A percentile compares a stretch with the other conserved stretches of the same genome.
Conservation (phyloP, 2,329 filamentous ascomycete species). For the Pleomassaria siparia region DNA sequence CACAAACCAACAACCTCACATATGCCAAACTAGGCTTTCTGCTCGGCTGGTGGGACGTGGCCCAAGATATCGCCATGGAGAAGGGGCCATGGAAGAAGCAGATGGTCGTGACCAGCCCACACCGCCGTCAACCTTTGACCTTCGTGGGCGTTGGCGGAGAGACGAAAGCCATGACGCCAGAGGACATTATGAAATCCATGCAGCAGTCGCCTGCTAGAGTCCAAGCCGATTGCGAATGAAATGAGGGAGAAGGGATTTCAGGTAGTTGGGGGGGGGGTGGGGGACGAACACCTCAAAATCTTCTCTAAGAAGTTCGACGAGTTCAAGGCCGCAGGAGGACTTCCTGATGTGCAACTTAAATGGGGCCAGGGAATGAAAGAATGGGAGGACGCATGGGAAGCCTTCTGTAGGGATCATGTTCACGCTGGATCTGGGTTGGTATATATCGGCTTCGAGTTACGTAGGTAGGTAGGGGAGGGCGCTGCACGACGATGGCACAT, state of each 20-base stretch:
- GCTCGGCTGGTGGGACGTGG: slow-evolving; percentile 46
- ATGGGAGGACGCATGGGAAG: slow-evolving; percentile 26
- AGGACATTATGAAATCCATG: slow-evolving; percentile 6
- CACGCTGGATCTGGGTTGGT: slow-evolving; percentile 20
- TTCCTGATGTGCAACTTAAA: slow-evolving; percentile 15
- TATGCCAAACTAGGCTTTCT: slow-evolving; percentile 28
- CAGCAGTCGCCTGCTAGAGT: slow-evolving; percentile 2
- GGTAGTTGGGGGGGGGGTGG: slow-evolving; percentile 15
- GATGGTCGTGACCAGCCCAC: slow-evolving; percentile 42
- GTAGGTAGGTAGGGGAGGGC: too few species aligned
- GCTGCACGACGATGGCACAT: too few species aligned
- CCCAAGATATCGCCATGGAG: slow-evolving; percentile 44
- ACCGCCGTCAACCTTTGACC: slow-evolving; percentile 30
- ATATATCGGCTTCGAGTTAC: slow-evolving; percentile 8
- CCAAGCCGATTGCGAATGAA: slow-evolving; percentile 21
- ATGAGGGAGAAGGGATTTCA: slow-evolving; percentile 26
- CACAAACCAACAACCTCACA: slow-evolving; percentile 28
- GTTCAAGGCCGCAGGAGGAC: slow-evolving; percentile 17
- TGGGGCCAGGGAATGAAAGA: slow-evolving; percentile 25
- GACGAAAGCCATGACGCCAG: slow-evolving; percentile 10
- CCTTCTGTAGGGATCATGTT: slow-evolving; percentile 23
- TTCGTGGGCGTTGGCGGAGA: slow-evolving; percentile 21
- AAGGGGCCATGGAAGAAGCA: slow-evolving; percentile 26
- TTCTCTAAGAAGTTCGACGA: slow-evolving; percentile 16
- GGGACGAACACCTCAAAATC: slow-evolving; percentile 18